Evolutionary conservation across 2,329 filamentous ascomycete species (phyloP).

Genomic region (Gaeumannomyces tritici): DNA sequence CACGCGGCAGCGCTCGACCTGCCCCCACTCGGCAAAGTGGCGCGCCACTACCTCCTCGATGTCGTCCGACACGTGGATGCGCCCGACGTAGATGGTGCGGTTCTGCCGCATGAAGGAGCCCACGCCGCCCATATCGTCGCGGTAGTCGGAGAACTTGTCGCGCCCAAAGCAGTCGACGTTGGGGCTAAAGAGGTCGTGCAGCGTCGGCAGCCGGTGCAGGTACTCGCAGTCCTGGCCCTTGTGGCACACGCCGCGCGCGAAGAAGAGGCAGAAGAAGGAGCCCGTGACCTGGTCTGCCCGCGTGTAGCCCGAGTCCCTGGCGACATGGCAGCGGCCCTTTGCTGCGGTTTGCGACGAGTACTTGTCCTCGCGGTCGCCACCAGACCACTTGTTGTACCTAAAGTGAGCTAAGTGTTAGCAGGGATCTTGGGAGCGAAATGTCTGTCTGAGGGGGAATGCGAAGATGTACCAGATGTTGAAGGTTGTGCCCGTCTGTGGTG

Average conservation of each 20-base stretch:
- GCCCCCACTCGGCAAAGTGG: constrained; percentile 95
- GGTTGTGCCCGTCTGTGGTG: constrained; percentile 85
- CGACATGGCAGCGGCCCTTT: constrained; percentile 78
- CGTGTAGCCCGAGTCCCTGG: constrained; percentile 69
- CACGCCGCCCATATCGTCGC: constrained; percentile 96
- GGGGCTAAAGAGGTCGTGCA: constrained; percentile 84
- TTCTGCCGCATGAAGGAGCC: constrained; percentile 92
- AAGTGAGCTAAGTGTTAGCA: constrained; percentile 54
- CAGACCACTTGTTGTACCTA: constrained; percentile 98
- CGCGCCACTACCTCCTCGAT: constrained; percentile 93
- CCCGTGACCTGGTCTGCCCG: constrained; percentile 68
- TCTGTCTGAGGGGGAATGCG: neutral
- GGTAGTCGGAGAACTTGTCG: constrained; percentile 86
- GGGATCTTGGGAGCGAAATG: neutral
- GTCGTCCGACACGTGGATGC: constrained; percentile 92
- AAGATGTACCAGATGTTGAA: constrained; percentile 97
- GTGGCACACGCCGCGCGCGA: constrained; percentile 60
- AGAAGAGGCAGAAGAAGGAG: constrained; percentile 85
- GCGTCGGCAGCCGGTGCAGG: constrained; percentile 75
- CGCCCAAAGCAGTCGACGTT: constrained; percentile 94
- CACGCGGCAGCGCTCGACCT: constrained; percentile 79
- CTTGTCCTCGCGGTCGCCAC: constrained; percentile 88
- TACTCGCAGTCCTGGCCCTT: constrained; percentile 92
- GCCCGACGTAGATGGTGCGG: constrained; percentile 82
- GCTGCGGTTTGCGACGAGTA: constrained; percentile 76